Percentiles rank a stretch among this genome's conserved stretches.
Conservation (phyloP, 257 asterid species). For the Voacanga thouarsii region DNA sequence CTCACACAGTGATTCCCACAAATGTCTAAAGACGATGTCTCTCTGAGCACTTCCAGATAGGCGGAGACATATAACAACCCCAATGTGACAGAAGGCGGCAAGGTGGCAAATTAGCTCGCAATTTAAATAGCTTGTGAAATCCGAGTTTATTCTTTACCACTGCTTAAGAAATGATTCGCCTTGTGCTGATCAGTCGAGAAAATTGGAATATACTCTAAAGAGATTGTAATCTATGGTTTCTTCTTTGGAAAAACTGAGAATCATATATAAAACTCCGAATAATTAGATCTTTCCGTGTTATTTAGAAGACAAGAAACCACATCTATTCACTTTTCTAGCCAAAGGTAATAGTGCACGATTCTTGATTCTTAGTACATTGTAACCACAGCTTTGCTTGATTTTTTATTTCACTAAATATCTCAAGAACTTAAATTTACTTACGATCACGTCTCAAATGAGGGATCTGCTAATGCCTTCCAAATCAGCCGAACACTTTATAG, state of each 20-base stretch:
- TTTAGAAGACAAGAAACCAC: background rate
- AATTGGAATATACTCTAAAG: background rate
- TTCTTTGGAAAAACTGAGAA: background rate
- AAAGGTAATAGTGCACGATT: background rate
- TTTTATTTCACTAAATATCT: background rate
- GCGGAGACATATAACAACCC: background rate
- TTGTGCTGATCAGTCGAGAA: background rate
- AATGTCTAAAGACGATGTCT: background rate
- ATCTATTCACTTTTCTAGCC: background rate
- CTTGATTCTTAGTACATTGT: background rate
- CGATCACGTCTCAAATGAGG: background rate
- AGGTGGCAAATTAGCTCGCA: background rate
- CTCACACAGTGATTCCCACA: background rate
- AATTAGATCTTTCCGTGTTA: background rate
- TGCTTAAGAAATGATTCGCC: background rate
- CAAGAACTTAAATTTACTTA: background rate
- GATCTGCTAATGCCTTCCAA: too few relatives aligned
- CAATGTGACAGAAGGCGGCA: background rate
- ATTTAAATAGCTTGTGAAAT: background rate
- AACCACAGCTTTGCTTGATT: background rate
- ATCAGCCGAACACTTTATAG: too few relatives aligned
- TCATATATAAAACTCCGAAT: background rate
- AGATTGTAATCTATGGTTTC: background rate
- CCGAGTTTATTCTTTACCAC: background rate
- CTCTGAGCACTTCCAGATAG: background rate